Evolutionary conservation across 495 filamentous ascomycete species (phyloP), one percentile per base, ranked within the genome.

Genomic region (Penicillium psychrofluorescens): DNA sequence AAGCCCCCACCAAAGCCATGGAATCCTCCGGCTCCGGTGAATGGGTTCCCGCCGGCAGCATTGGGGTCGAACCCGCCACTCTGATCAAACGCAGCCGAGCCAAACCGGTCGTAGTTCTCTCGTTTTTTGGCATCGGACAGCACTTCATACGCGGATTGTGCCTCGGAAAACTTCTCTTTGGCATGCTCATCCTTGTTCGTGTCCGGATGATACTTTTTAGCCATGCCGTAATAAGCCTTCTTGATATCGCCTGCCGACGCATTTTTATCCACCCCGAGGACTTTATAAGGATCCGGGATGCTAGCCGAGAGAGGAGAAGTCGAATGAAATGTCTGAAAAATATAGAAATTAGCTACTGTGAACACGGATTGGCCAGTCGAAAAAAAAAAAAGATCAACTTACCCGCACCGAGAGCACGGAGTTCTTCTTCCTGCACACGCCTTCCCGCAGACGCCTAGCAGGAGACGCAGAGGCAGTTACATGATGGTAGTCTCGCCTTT

Each of bases 121-220:
- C 84, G 84, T 75, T 96, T 97, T 64, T 92, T 81, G 8, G 90
- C 73, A 60, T 98, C 90, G 30, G 86, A 90, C 4, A 98, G 75
- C 31, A 96, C 68, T 61, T 98, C 92, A 60, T 97, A 98, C 2
- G 92, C 86, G 1, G 83, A 73, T 61, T 96, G 92, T 42, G 92
- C 85, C 49, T 95, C 92, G 36, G 81, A 72, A 58, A 98, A 98
- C 55, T 86, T 91, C 42, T 97, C 92, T 62, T 96, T 96, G 29
- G 92, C 91, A 7, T 69, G 71, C 7, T 88, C 59, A 41, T 95
- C 92, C 66, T 96, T 98, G 71, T 95, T 97, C 32, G 92, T 95
- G 63, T 98, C 92, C 7, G 92, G 92, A 55, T 98, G 92, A 60
- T 81, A 98, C 59, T 96, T 97, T 67, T 97, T 97, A n/a, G 92